Evolutionary conservation across 140 eudicot genomes (phyloP), one percentile per base, ranked within the genome.

Genomic region (Cichorium intybus): DNA sequence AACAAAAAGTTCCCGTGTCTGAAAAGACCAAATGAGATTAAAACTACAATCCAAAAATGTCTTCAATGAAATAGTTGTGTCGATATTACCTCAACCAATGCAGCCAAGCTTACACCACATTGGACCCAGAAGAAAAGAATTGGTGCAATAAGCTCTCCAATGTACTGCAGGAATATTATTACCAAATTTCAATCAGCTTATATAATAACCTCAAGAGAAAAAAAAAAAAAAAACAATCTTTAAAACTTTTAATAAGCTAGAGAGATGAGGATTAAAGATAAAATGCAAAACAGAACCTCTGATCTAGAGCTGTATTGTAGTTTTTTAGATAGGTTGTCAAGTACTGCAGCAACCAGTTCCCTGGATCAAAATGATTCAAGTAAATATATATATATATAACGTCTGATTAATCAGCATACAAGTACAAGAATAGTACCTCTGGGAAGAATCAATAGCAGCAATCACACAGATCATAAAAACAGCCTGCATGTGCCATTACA

Each of bases 131-230:
- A 71, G 74, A 93, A 93, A 56, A 93, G 69, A 60, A 93, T 75
- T 18, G 85, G 84, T 39, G 88, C 99, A 56, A 88, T 84, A 74
- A 93, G 94, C 81, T 93, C 95, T 69, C 88, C 97, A 82, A 92
- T 70, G 75, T 92, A 92, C 99, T 88, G 89, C 82, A 73, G 15
- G 68, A 59, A 29, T 14, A 20, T 10, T 22, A 27, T 21, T 62
- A 61, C 10, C 4, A 58, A 22, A 47, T 24, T 22, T 39, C 35
- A 27, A 47, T 17, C 23, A 1, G 18, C 34, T 31, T 23, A 49
- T 56, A 26, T 34, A 63, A 12, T 57, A 27, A 23, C 69, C 58
- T 62, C 43, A 28, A 5, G n/a, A n/a, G n/a, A 56, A 33, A 63
- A 69, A 22, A 9, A 62, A 51, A 72, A 37, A 72, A 24, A 63